Evolutionary conservation across 192 early-diverging fungal genomes (phyloP), one percentile per base, ranked within the genome.

Genomic region (Coemansia guatemalensis): DNA sequence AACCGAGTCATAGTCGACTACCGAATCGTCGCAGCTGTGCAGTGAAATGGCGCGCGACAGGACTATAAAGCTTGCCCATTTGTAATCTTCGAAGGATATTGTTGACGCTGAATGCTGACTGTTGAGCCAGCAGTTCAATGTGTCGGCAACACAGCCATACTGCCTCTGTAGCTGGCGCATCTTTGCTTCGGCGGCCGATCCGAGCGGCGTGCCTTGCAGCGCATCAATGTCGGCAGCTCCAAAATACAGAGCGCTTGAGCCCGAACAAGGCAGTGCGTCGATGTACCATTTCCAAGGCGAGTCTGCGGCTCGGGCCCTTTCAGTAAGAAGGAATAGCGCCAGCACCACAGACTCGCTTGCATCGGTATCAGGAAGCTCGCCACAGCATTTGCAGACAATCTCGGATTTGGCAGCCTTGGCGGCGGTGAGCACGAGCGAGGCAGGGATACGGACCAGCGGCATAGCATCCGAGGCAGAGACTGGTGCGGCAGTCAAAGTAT

Each of bases 21-120:
- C 47, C 3, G 49, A 12, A 8, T 48, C 50, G 1, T 9, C 47
- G 53, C 50, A 75, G 68, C 68, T 76, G 5, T 55, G 59, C 32
- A 76, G 41, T 24, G 74, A 76, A 11, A 76, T 60, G 1, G 74
- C 20, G 2, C 74, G 68, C 35, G 74, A 76, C 12, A 76, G 57
- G 6, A 70, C 61, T 44, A 71, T 59, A 20, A 55, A 66, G 8
- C 53, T 53, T 0, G 74, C 74, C 74, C 74, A 76, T 14, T 64
- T 70, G 68, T 50, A 76, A 2, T 7, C 47, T 2, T 70, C 68
- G 41, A 70, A 67, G 3, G 51, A 53, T 5, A 67, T 23, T 3
- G 56, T 9, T 0, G 49, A 30, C 5, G 20, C 32, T 26, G 21
- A 22, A 2, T 22, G 4, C 0, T 47, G 0, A 0, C 18, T 39